Percentiles rank a stretch among this genome's conserved stretches.
These are phyloP conservation scores for Arachis stenosperma DNA, from an alignment of 306 rosid species.

Conservation along the genomic window DNA sequence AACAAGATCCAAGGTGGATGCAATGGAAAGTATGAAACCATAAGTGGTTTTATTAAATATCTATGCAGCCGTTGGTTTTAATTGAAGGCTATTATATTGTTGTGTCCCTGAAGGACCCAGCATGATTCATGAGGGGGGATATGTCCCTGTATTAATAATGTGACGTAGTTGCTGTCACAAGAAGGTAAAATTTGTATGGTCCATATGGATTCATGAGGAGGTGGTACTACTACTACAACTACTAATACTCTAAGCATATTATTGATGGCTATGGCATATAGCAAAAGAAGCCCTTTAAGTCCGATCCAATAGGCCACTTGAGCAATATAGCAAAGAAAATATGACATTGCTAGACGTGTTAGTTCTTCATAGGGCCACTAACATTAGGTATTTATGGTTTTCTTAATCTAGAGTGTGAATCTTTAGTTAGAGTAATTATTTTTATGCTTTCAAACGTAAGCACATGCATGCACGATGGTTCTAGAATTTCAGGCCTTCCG, in stretches of 20 bases:
- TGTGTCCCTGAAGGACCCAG: constrained; percentile 14
- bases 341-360: constrained; percentile 29
- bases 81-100: background rate
- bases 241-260: background rate
- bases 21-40: constrained; percentile 35
- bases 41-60: constrained; percentile 43
- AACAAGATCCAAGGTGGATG: background rate
- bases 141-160: background rate
- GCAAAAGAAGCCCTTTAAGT: constrained; percentile 53
- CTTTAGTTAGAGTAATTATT: too few species aligned
- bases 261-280: constrained; percentile 35
- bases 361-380: constrained; percentile 27
- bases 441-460: too few species aligned
- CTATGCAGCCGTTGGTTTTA: constrained; percentile 52
- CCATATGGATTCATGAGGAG: constrained; percentile 16
- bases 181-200: constrained; percentile 44
- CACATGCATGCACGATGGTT: too few species aligned
- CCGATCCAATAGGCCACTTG: constrained; percentile 42
- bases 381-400: background rate
- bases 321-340: constrained; percentile 40
- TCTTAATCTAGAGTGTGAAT: too few species aligned
- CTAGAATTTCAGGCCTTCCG: too few species aligned
- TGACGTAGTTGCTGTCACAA: constrained; percentile 24
- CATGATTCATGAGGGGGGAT: constrained; percentile 34
- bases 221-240: constrained; percentile 49